Conservation (phyloP, 805 yeast genomes). For the Schizosaccharomyces osmophilus region DNA sequence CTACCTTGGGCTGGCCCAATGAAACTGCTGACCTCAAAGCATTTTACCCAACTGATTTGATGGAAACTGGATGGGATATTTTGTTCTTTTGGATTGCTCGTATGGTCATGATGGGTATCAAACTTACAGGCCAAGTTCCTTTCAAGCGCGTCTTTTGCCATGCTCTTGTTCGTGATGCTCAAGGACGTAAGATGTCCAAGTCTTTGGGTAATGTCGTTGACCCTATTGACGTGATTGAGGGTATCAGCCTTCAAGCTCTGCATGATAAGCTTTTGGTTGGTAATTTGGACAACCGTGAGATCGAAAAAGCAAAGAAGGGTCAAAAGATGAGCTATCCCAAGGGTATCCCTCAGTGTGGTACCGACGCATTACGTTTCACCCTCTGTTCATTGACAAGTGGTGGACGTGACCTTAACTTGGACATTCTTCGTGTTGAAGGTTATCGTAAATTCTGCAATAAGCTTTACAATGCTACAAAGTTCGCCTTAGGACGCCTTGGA, state of each 20-base stretch:
- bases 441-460: slow-evolving; percentile 98
- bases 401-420: slow-evolving; percentile 92
- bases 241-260: slow-evolving; percentile 56
- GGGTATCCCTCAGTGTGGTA: slow-evolving; percentile 98
- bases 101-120: slow-evolving; percentile 78
- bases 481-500: slow-evolving; percentile 80
- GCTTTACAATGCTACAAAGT: slow-evolving; percentile 95
- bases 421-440: slow-evolving; percentile 89
- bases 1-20: slow-evolving; percentile 91
- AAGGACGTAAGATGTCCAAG: slow-evolving; percentile 97
- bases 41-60: slow-evolving; percentile 76
- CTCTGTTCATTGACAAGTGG: slow-evolving; percentile 96
- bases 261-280: slow-evolving; percentile 58
- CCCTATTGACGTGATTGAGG: slow-evolving; percentile 80
- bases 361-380: slow-evolving; percentile 94
- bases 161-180: slow-evolving; percentile 94
- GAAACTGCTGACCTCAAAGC: slow-evolving; percentile 42
- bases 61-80: slow-evolving; percentile 98
- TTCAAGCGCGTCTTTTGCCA: slow-evolving; percentile 95
- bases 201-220: slow-evolving; percentile 91
- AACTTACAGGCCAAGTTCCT: slow-evolving; percentile 75
- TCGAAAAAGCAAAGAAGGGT: slow-evolving; percentile 67
- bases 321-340: slow-evolving; percentile 77
- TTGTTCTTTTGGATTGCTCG: slow-evolving; percentile 96
- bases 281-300: slow-evolving; percentile 72